A percentile compares a stretch with the other conserved stretches of the same genome.
Evolutionary conservation across 179 eudicot species (phyloP).

Genomic region (Spinacia oleracea): DNA sequence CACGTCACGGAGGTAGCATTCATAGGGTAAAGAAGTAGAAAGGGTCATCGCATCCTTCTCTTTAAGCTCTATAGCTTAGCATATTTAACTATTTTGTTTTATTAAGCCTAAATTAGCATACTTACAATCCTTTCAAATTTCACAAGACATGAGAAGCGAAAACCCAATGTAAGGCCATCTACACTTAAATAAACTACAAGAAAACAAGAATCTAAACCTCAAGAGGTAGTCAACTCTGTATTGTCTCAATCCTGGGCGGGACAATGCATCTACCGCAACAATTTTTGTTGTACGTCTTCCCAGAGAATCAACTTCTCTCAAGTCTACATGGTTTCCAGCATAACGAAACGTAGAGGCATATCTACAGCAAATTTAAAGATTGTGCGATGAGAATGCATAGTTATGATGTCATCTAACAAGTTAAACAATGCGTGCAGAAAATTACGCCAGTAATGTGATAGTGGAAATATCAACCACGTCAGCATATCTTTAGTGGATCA

Average conservation of each 20-base stretch:
- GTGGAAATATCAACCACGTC: neutral
- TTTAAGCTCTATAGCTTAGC: neutral
- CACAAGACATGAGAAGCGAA: neutral
- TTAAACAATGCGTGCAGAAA: neutral
- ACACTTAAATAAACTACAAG: neutral
- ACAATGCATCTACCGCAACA: conserved; percentile 81
- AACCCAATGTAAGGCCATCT: neutral
- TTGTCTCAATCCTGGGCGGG: conserved; percentile 67
- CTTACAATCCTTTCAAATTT: conserved; percentile 13
- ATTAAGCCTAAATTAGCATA: neutral
- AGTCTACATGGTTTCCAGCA: conserved; percentile 65
- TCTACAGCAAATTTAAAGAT: conserved; percentile 37
- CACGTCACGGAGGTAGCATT: neutral
- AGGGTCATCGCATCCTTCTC: neutral
- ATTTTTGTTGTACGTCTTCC: conserved; percentile 81
- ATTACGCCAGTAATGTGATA: neutral
- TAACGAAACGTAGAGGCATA: conserved; percentile 83
- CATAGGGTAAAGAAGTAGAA: neutral
- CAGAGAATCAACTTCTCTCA: conserved; percentile 49
- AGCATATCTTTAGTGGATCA: neutral
- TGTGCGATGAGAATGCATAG: conserved; percentile 4
- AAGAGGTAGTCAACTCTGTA: conserved; percentile 57
- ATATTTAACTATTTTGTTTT: neutral
- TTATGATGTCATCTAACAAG: conserved; percentile 7
- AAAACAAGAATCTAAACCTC: conserved; percentile 43